Evolutionary conservation across 495 filamentous ascomycete genomes (phyloP).

Genomic region (Penicillium taxi): DNA sequence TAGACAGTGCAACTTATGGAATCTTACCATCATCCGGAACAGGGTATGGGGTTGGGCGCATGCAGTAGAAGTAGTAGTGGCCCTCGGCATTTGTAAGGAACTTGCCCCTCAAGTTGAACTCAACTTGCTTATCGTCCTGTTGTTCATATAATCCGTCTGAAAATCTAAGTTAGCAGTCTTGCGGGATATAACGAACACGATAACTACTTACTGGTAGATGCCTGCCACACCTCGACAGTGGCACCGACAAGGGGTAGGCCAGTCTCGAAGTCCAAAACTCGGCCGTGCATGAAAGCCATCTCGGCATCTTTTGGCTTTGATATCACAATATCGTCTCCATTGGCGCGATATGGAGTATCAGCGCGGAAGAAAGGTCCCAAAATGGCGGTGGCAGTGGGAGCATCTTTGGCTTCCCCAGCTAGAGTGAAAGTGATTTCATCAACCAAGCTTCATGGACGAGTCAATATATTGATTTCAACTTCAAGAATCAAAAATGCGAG

Average conservation of each 20-base stretch:
- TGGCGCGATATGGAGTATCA: constrained; percentile 54
- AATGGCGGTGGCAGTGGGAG: constrained; percentile 61
- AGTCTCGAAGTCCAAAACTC: constrained; percentile 48
- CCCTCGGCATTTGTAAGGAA: constrained; percentile 61
- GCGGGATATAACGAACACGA: no score
- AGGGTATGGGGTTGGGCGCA: constrained; percentile 65
- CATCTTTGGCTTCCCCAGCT: constrained; percentile 39
- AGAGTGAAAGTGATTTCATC: constrained; percentile 71
- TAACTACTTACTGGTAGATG: no score
- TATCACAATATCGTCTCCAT: constrained; percentile 60
- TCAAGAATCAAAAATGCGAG: background rate
- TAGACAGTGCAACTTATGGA: constrained; percentile 31
- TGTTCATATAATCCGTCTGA: constrained; percentile 77
- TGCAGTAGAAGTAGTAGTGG: constrained; percentile 56
- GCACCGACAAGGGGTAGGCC: constrained; percentile 54
- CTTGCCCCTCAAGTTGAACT: constrained; percentile 66
- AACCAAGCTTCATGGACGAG: constrained; percentile 40
- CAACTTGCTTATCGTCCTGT: constrained; percentile 61
- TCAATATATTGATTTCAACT: constrained; percentile 1
- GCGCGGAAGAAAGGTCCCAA: constrained; percentile 73
- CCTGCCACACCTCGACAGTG: constrained; percentile 69
- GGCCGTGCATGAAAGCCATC: constrained; percentile 55
- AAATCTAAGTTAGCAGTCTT: no score
- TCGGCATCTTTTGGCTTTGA: constrained; percentile 45
- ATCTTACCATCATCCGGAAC: constrained; percentile 59